phyloP scores from a whole-genome alignment of 805 yeast species.

The Wickerhamiella australiensis region DNA sequence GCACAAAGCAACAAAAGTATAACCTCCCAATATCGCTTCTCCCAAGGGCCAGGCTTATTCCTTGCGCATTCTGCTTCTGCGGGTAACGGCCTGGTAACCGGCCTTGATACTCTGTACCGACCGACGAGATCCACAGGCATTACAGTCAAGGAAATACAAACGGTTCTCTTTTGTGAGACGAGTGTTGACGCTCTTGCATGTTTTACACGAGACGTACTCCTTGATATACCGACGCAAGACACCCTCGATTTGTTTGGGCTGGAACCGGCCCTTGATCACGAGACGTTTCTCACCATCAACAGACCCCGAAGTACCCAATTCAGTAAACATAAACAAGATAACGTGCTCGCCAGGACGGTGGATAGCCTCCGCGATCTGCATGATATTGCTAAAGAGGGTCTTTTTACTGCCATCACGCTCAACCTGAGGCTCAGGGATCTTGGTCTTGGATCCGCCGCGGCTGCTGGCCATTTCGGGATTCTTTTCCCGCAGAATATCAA shows the following conservation, averaged over 20 bases:
- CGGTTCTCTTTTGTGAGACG: slow-evolving; percentile 94
- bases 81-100: slow-evolving; percentile 85
- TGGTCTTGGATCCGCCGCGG: slow-evolving; percentile 78
- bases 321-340: slow-evolving; percentile 93
- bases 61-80: slow-evolving; percentile 21
- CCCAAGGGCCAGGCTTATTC: not conserved
- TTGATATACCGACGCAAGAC: slow-evolving; percentile 91
- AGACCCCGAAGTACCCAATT: slow-evolving; percentile 98
- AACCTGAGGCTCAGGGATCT: slow-evolving; percentile 95
- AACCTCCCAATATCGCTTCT: too few relatives aligned
- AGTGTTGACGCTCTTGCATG: slow-evolving; percentile 96
- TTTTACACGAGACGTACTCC: slow-evolving; percentile 97
- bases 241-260: slow-evolving; percentile 93
- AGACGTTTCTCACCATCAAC: slow-evolving; percentile 96
- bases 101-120: slow-evolving; percentile 95
- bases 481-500: slow-evolving; percentile 72
- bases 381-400: slow-evolving; percentile 91
- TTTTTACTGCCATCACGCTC: slow-evolving; percentile 95
- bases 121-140: slow-evolving; percentile 94
- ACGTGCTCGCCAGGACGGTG: slow-evolving; percentile 96
- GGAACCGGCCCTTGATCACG: slow-evolving; percentile 95
- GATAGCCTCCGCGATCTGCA: slow-evolving; percentile 83
- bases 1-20: too few relatives aligned
- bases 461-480: slow-evolving; percentile 99
- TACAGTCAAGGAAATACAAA: slow-evolving; percentile 93